Conservation (phyloP, 2,329 filamentous ascomycete species). For the Chaetomiaceae sp. region DNA sequence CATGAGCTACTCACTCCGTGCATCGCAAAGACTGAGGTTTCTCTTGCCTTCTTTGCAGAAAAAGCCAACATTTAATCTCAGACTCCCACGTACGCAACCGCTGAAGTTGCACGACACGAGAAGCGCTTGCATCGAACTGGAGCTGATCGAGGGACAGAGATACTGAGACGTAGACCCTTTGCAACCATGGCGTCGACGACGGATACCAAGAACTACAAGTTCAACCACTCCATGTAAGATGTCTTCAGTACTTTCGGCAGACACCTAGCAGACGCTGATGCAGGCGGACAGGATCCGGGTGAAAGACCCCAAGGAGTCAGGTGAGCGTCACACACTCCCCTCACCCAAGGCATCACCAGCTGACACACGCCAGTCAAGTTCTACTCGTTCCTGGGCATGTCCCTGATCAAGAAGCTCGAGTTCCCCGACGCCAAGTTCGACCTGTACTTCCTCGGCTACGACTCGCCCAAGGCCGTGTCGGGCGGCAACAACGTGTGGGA, state of each 20-base stretch:
- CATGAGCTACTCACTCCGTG: constrained; percentile 20
- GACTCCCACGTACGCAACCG: neutral
- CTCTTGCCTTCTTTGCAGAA: constrained; percentile 14
- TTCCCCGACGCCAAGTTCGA: constrained; percentile 90
- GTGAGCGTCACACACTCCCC: constrained; percentile 39
- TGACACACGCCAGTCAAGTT: constrained; percentile 65
- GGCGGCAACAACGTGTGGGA: constrained; percentile 68
- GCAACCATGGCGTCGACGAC: constrained; percentile 64
- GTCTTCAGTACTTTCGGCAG: neutral
- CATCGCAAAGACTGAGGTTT: constrained; percentile 17
- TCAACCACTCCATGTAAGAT: constrained; percentile 79
- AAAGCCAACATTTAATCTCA: neutral
- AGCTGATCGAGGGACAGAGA: no score
- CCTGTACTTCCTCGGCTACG: constrained; percentile 91
- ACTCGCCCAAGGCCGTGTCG: constrained; percentile 70
- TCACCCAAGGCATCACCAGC: neutral
- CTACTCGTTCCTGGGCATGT: constrained; percentile 90
- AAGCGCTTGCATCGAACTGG: no score
- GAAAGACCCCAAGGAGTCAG: constrained; percentile 82
- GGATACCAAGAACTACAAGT: constrained; percentile 71
- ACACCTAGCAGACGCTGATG: constrained; percentile 1
- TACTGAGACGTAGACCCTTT: constrained; percentile 19
- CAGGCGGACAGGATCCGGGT: constrained; percentile 68
- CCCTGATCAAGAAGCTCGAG: constrained; percentile 71
- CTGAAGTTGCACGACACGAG: no score